Conservation (phyloP, 2,329 filamentous ascomycete species). For the Didymella pinodella region DNA sequence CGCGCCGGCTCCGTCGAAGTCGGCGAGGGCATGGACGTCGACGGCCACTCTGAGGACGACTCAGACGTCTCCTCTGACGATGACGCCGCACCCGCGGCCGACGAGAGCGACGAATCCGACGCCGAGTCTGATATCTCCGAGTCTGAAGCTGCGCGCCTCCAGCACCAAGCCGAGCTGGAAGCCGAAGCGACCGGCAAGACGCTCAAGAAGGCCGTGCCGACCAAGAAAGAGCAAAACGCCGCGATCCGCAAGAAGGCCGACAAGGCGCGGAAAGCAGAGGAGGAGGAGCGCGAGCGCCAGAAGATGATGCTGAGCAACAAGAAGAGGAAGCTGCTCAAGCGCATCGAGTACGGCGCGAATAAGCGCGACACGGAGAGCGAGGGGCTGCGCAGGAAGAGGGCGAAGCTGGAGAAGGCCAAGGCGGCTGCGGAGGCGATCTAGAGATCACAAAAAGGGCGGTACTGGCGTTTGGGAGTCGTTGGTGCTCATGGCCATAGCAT, state of each 20-base stretch:
- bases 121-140: constrained; percentile 61
- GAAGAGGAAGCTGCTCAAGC: constrained; percentile 96
- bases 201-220: constrained; percentile 49
- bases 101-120: constrained; percentile 59
- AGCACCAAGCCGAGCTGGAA: constrained; percentile 89
- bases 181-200: constrained; percentile 81
- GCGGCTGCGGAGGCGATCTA: constrained; percentile 38
- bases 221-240: constrained; percentile 67
- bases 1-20: constrained; percentile 57
- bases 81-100: constrained; percentile 40
- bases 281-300: constrained; percentile 87
- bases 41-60: constrained; percentile 56
- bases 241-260: constrained; percentile 72
- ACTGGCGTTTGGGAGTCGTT: constrained; percentile 16
- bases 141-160: constrained; percentile 66
- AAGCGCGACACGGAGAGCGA: constrained; percentile 91
- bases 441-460: background rate
- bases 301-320: constrained; percentile 99
- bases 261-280: constrained; percentile 68
- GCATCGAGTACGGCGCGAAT: constrained; percentile 95
- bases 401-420: constrained; percentile 76
- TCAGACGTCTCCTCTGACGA: constrained; percentile 56
- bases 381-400: constrained; percentile 85
- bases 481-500: background rate
- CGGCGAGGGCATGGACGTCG: constrained; percentile 59